Percentiles rank a stretch among this genome's conserved stretches.
phyloP scores from a whole-genome alignment of 2,329 filamentous ascomycete species.

The Calycina marina region DNA sequence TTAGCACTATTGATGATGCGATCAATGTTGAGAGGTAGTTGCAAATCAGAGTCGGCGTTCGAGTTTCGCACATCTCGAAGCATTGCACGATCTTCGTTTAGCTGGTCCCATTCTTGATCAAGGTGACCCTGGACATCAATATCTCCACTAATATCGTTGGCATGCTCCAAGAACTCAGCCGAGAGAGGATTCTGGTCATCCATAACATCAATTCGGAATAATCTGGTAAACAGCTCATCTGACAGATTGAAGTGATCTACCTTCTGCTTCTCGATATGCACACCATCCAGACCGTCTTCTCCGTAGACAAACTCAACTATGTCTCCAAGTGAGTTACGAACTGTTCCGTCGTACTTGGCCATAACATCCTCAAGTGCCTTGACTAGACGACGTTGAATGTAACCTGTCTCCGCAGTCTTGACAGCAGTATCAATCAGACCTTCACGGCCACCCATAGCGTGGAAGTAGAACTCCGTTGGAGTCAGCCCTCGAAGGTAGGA shows the following conservation, averaged over 20 bases:
- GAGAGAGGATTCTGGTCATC: constrained; percentile 38
- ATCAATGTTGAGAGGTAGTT: constrained; percentile 80
- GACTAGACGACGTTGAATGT: constrained; percentile 95
- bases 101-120: constrained; percentile 74
- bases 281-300: constrained; percentile 90
- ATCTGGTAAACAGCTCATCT: constrained; percentile 60
- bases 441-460: constrained; percentile 99
- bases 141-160: constrained; percentile 74
- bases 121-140: constrained; percentile 74
- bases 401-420: constrained; percentile 97
- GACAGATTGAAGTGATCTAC: constrained; percentile 78
- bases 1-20: constrained; percentile 86
- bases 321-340: constrained; percentile 91
- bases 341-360: constrained; percentile 93
- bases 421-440: constrained; percentile 99
- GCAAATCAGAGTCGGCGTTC: constrained; percentile 73
- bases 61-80: constrained; percentile 53
- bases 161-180: constrained; percentile 71
- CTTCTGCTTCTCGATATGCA: constrained; percentile 82
- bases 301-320: constrained; percentile 96
- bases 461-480: constrained; percentile 96
- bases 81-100: constrained; percentile 59
- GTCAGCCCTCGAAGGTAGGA: constrained; percentile 94
- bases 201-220: constrained; percentile 81
- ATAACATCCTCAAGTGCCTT: constrained; percentile 97